Base-by-base conservation (phyloP, 306 rosid species). In the Lathyrus tuberosus region DNA sequence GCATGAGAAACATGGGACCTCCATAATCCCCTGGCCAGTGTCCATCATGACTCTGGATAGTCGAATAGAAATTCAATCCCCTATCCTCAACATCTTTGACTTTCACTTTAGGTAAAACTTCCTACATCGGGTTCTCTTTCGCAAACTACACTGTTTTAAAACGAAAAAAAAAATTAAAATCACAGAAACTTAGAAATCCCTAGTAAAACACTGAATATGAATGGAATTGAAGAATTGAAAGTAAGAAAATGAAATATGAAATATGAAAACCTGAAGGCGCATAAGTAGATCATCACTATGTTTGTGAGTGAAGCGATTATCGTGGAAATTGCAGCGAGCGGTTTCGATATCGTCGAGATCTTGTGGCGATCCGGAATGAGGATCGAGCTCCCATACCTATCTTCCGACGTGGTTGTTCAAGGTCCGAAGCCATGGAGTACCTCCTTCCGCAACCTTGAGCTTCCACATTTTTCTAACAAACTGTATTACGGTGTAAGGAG, bases 11-110 rank as follows among this genome's bases (percentile, higher is more conserved):
- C 97, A 91, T 91, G 9, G 97, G 97, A 59, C 97, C 97, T 33
- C 90, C 97, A 82, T 91, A 91, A 83, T 91, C 97, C 38, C 97
- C 97, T 0, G 97, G 78, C 97, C 97, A 91, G 74, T 91, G 97
- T 70, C 97, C 43, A n/a, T n/a, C n/a, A n/a, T n/a, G n/a, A n/a
- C n/a, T n/a, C n/a, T n/a, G n/a, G n/a, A n/a, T n/a, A n/a, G n/a
- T n/a, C n/a, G n/a, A n/a, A n/a, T n/a, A n/a, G n/a, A n/a, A n/a
- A n/a, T n/a, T n/a, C n/a, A n/a, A n/a, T n/a, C n/a, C n/a, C n/a
- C n/a, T n/a, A n/a, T n/a, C n/a, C n/a, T n/a, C n/a, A n/a, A n/a
- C n/a, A 63, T 84, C 94, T 58, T 85, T 79, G n/a, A 89, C 89
- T 47, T 58, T 84, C 65, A 87, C 84, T 85, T 83, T 91, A n/a